Base-by-base conservation (phyloP, 768 basidiomycete genomes). In the Lyophyllum decastes region DNA sequence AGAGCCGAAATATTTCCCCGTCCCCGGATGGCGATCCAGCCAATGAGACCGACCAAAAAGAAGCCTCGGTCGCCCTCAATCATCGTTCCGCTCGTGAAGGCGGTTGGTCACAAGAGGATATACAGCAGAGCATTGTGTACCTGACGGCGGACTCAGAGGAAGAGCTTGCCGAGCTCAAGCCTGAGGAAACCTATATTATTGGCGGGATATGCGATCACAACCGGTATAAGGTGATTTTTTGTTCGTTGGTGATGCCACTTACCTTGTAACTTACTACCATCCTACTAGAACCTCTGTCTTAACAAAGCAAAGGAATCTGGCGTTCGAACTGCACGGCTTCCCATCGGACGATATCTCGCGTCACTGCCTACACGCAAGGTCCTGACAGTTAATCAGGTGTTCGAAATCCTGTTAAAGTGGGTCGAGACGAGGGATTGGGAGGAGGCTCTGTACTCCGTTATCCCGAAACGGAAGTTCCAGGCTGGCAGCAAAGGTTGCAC, bases 191-290 rank as follows among this genome's bases (percentile, higher is more conserved):
- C 8, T 98, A 98, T 69, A 86, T 99, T 64, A 95, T 99, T 52
- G 96, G 96, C 46, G 96, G 95, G 5, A 89, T 99, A 64, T 89
- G 89, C 58, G 97, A 99, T 72, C 92, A 90, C 68, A 99, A 99
- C 74, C 90, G 96, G 43, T 92, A 95, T 79, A 98, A 96, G 84
- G 96, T 81, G 59, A 54, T 65, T 26, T 41, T 45, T 47, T 44
- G 26, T 59, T 59, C 14, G 47, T 49, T 47, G 56, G 44, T 17
- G 40, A 52, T 44, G 41, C 44, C 25, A 35, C 38, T 17, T 48
- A 19, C 38, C 41, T 27, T 52, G 48, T 63, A 35, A 26, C 49
- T 58, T 41, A 51, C 44, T 41, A 40, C 16, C 48, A 56, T 54
- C 35, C 49, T 21, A 51, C 40, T 68, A 98, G 94, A 90, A 88